These are phyloP conservation scores for Scedosporium boydii DNA, from an alignment of 2,329 filamentous ascomycete genomes.

Conservation along the genomic window DNA sequence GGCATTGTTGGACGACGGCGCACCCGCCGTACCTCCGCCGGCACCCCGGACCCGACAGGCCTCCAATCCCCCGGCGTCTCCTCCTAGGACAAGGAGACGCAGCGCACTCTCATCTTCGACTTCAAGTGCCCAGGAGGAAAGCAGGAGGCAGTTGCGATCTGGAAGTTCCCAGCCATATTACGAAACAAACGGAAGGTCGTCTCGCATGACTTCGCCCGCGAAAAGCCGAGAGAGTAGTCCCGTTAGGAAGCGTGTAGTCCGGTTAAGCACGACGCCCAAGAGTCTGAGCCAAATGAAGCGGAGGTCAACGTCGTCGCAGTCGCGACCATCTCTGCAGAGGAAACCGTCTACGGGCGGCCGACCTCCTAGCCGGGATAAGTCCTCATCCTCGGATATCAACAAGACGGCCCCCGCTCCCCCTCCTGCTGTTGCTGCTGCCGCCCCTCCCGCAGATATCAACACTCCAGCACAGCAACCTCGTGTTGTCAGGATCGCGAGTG, in stretches of 20 bases:
- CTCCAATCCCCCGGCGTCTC: slow-evolving; percentile 29
- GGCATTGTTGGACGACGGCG: slow-evolving; percentile 62
- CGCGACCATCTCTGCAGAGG: slow-evolving; percentile 21
- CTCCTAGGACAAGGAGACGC: slow-evolving; percentile 38
- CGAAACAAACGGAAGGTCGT: slow-evolving; percentile 21
- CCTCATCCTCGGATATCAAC: slow-evolving; percentile 12
- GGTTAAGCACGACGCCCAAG: slow-evolving; percentile 42
- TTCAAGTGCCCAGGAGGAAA: slow-evolving; percentile 26
- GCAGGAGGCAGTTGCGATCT: slow-evolving; percentile 33
- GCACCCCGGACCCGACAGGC: slow-evolving; percentile 27
- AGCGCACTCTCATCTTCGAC: slow-evolving; percentile 32
- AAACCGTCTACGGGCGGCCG: slow-evolving; percentile 23
- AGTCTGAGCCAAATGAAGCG: slow-evolving; percentile 33
- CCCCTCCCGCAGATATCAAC: slow-evolving; percentile 31
- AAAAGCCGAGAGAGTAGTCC: slow-evolving; percentile 42
- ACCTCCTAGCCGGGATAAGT: slow-evolving; percentile 30
- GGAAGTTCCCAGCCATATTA: slow-evolving; percentile 31
- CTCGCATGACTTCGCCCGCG: slow-evolving; percentile 32
- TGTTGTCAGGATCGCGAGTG: slow-evolving; percentile 44
- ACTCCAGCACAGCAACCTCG: slow-evolving; percentile 43
- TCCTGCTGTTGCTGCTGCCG: neutral
- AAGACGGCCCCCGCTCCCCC: neutral
- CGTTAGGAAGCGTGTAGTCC: slow-evolving; percentile 46
- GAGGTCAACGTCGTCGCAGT: slow-evolving; percentile 38
- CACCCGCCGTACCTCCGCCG: slow-evolving; percentile 24